Evolutionary conservation across 768 basidiomycete species (phyloP), one percentile per base, ranked within the genome.

Genomic region (Macrolepiota dolichaula): DNA sequence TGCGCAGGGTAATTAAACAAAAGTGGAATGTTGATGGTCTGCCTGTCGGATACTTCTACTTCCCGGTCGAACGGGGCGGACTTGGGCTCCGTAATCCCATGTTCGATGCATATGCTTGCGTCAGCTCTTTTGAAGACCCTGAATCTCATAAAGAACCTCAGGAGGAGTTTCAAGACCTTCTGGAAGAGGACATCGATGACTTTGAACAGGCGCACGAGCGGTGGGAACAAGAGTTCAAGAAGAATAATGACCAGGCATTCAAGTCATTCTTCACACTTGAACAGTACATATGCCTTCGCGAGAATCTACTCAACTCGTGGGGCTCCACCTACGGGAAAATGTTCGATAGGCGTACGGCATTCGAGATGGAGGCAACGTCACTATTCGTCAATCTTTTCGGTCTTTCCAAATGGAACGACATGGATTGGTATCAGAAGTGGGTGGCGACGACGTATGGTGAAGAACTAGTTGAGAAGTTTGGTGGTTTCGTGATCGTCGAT

Each of bases 41-140:
- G 6, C 78, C 76, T 1, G 71, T 74, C 44, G 77, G 77, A 2
- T 78, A 75, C 59, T 78, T 76, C 66, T 78, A 74, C 66, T 73
- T 77, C 59, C 74, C 77, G 0, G 68, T 76, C 22, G 63, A 67
- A 15, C 67, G 64, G 19, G 78, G 78, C 38, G 77, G 77, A 0
- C 69, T 78, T 27, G 75, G 74, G 59, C 59, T 79, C 7, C 69
- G 68, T 51, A 75, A 79, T 50, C 71, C 73, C 1, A 51, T 62
- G 4, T 65, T 50, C n/a, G 61, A 62, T 12, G 66, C 65, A 19
- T 50, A 58, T 24, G 51, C 66, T 11, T 27, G 64, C 9, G 36
- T 63, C 7, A 32, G 7, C 3, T 32, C 29, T 32, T 32, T 32
- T 32, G 29, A 32, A 32, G 29, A 32, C 7, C 29, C 29, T 32